Base-by-base conservation (phyloP, 2,329 filamentous ascomycete genomes). In the Epichloe gansuensis region DNA sequence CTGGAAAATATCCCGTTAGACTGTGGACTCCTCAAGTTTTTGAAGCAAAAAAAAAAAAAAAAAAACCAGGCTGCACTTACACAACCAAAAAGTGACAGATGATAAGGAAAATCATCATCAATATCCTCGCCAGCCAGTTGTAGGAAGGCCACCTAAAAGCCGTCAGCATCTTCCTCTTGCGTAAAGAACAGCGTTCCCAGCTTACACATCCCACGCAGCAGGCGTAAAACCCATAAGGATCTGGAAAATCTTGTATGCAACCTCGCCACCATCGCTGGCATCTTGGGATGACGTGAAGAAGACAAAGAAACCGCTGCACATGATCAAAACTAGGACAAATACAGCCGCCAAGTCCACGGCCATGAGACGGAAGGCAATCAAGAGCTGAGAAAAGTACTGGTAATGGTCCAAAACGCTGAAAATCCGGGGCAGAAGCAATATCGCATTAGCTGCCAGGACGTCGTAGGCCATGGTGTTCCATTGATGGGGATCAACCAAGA, bases 161-260 rank as follows among this genome's bases (percentile, higher is more conserved):
- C 11, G 45, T 54, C 25, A 54, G 52, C 44, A 42, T 35, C 31
- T 6, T 12, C 21, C 12, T 21, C 35, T 21, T 39, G 5, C 25
- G 37, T 11, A 17, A 5, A 28, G 12, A 35, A 5, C 6, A 21
- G 5, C 5, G 5, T 4, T 4, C 9, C 23, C 5, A 9, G 73
- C 76, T 67, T 69, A 80, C 85, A 94, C 80, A 55, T 94, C 87
- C 91, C 91, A 97, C 4, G 91, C 91, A 13, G 91, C 89, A 11
- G 91, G 91, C 0, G 90, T 95, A 65, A 95, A 97, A 8, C 91
- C 91, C 88, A 96, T 94, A 39, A 96, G 69, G 55, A 96, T 86
- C 70, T 96, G 91, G 60, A 97, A 95, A 51, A 96, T 83, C 58
- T 85, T 86, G 67, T 91, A 97, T 5, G 88, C 88, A n/a, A 94